Conservation (phyloP, 2,329 filamentous ascomycete species). For the Colletotrichum cuscutae region DNA sequence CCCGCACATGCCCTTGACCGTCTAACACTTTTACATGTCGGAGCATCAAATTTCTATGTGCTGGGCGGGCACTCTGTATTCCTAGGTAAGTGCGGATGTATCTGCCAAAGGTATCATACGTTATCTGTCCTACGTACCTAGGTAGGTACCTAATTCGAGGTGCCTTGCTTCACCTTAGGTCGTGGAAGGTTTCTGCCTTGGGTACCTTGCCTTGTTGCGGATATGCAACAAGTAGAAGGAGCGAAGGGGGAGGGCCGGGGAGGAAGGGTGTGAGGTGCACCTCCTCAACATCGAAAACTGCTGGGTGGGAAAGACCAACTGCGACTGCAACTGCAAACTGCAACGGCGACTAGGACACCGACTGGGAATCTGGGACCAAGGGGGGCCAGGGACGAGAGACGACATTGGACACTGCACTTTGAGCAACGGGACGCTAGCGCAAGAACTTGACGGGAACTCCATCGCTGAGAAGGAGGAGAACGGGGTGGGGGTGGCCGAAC, state of each 20-base stretch:
- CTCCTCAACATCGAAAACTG: slow-evolving; percentile 1
- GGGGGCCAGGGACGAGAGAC: slow-evolving; percentile 1
- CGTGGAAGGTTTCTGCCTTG: not conserved
- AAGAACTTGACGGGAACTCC: slow-evolving; percentile 6
- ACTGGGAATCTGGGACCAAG: slow-evolving; percentile 13
- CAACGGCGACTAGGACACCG: slow-evolving; percentile 49
- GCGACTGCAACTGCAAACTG: slow-evolving; percentile 53
- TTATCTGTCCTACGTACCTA: not conserved
- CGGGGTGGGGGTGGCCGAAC: slow-evolving; percentile 26
- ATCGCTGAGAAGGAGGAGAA: slow-evolving; percentile 9
- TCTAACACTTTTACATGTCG: not conserved
- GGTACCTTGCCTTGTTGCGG: not conserved
- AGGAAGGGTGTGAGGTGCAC: not conserved
- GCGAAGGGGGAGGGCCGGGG: not conserved
- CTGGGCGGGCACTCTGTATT: not conserved
- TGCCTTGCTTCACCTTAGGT: not conserved
- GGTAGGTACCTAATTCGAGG: not conserved
- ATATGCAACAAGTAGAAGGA: not conserved
- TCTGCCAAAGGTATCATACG: too few relatives aligned
- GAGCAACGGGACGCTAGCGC: slow-evolving; percentile 16
- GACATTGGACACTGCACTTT: not conserved
- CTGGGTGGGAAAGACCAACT: slow-evolving; percentile 11
- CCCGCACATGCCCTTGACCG: not conserved
- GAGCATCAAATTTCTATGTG: not conserved
- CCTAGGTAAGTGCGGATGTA: not conserved